These are phyloP conservation scores for Colletotrichum musicola DNA, from an alignment of 2,329 filamentous ascomycete species.

Conservation along the genomic window DNA sequence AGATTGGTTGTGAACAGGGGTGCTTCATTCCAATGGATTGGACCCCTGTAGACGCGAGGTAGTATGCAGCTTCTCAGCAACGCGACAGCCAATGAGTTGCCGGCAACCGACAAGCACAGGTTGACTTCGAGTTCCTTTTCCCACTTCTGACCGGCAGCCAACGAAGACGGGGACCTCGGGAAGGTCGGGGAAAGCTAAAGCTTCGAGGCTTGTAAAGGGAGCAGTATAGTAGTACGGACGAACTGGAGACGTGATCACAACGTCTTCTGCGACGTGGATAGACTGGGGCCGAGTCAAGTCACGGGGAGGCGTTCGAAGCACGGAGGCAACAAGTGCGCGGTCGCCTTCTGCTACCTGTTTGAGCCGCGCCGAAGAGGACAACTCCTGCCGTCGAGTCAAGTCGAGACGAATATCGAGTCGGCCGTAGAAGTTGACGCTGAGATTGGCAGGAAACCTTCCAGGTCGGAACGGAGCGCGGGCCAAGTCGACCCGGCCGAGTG, in stretches of 20 bases:
- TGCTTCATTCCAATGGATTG: constrained; percentile 7
- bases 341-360: constrained; percentile 17
- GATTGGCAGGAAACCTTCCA: constrained; percentile 3
- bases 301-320: neutral
- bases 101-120: constrained; percentile 4
- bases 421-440: neutral
- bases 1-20: constrained; percentile 26
- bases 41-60: constrained; percentile 6
- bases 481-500: constrained; percentile 23
- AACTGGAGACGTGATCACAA: constrained; percentile 19
- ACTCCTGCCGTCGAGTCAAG: constrained; percentile 25
- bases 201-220: neutral
- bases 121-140: neutral
- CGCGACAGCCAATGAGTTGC: constrained; percentile 7
- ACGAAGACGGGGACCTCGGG: constrained; percentile 6
- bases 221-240: constrained; percentile 10
- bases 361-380: constrained; percentile 6
- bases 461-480: constrained; percentile 18
- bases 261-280: constrained; percentile 28
- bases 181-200: neutral
- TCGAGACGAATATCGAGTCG: constrained; percentile 29
- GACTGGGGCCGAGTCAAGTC: constrained; percentile 22
- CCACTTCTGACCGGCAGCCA: neutral
- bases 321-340: neutral
- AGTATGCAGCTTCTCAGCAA: constrained; percentile 1